phyloP scores from a whole-genome alignment of 768 basidiomycete species.

The Gyrodon lividus region DNA sequence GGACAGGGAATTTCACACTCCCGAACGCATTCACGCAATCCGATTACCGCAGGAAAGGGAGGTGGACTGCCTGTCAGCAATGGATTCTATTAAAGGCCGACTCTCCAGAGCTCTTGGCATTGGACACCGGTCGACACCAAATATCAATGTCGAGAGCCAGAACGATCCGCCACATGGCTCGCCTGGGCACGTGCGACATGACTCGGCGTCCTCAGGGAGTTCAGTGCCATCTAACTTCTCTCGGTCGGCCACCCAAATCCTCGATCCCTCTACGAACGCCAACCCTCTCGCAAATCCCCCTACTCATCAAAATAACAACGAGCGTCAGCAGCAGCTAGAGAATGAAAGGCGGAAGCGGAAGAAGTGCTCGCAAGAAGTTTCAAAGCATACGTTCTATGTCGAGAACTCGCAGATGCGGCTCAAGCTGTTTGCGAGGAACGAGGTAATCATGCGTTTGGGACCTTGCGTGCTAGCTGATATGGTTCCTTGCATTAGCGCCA shows the following conservation, averaged over 20 bases:
- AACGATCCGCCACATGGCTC: constrained; percentile 2
- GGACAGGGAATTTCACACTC: constrained; percentile 25
- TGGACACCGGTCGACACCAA: constrained; percentile 20
- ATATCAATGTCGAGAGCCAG: constrained; percentile 7
- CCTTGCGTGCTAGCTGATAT: constrained; percentile 4
- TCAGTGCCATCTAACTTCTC: constrained; percentile 39
- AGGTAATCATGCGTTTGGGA: constrained; percentile 42
- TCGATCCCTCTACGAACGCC: constrained; percentile 78
- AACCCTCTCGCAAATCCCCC: constrained; percentile 46
- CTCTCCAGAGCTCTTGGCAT: constrained; percentile 47
- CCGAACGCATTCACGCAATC: constrained; percentile 18
- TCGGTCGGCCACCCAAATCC: constrained; percentile 53
- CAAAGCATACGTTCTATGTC: constrained; percentile 93
- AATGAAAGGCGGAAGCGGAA: constrained; percentile 47
- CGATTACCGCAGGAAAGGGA: constrained; percentile 23
- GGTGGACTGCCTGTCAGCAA: constrained; percentile 38
- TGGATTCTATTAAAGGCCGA: constrained; percentile 48
- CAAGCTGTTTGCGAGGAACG: constrained; percentile 84
- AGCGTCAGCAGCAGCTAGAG: constrained; percentile 24
- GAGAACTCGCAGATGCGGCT: constrained; percentile 87
- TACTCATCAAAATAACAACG: constrained; percentile 18
- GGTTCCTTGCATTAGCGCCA: constrained; percentile 56
- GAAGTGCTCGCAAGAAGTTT: constrained; percentile 59
- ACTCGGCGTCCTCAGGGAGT: constrained; percentile 32
- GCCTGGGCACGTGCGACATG: constrained; percentile 8